These are phyloP conservation scores for Aspergillus sp. DNA, from an alignment of 2,329 filamentous ascomycete genomes.

Conservation along the genomic window DNA sequence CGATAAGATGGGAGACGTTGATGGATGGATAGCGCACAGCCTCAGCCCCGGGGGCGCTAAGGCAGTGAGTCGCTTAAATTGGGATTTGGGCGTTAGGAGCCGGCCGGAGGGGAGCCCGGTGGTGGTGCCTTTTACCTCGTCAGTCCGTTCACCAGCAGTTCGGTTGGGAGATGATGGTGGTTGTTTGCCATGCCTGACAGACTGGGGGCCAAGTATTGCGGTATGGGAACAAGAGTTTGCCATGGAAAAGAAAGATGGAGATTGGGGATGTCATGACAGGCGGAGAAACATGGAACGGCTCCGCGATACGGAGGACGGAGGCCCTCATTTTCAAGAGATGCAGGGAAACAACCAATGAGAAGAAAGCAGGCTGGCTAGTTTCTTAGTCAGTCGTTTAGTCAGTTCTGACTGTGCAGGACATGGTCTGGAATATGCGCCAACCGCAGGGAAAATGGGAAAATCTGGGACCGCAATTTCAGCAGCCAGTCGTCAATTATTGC, in stretches of 20 bases:
- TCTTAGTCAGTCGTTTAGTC: neutral
- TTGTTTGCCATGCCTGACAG: neutral
- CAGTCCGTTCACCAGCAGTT: neutral
- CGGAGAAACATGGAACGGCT: neutral
- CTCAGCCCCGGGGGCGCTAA: neutral
- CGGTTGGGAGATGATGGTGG: neutral
- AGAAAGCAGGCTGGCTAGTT: neutral
- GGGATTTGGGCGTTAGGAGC: neutral
- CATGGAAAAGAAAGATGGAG: neutral
- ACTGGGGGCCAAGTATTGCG: neutral
- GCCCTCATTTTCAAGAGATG: too few relatives aligned
- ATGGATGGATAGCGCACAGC: too few relatives aligned
- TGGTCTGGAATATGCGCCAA: neutral
- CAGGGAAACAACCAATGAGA: neutral
- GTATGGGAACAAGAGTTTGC: too few relatives aligned
- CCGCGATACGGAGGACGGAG: too few relatives aligned
- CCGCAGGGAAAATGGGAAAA: neutral
- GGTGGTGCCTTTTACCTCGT: too few relatives aligned
- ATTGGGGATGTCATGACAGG: neutral
- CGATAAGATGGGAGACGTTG: neutral
- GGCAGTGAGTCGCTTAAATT: neutral
- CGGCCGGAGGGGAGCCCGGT: too few relatives aligned
- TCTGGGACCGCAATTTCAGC: neutral
- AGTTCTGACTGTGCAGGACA: neutral
- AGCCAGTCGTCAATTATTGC: neutral